Base-by-base conservation (phyloP, 495 filamentous ascomycete species). In the Hypoxylon fragiforme region DNA sequence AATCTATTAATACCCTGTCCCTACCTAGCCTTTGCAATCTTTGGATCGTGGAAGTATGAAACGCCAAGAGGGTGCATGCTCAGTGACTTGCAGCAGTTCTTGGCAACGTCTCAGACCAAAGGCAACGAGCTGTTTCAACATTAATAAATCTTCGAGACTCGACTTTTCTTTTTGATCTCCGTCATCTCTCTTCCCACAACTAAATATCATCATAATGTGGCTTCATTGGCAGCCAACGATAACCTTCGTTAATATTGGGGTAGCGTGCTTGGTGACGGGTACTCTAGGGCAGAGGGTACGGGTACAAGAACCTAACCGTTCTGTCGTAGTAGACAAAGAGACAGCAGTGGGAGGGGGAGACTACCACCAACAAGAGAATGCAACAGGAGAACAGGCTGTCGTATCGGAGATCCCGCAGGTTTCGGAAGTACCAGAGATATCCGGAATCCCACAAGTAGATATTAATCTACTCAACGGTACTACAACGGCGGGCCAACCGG, bases 391-490 rank as follows among this genome's bases (percentile, higher is more conserved):
- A 43, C 40, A 65, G 11, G 40, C 48, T 1, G 42, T 22, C 16
- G 22, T 13, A 37, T 41, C 54, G 34, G 40, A 34, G 35, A 60
- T 45, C 3, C 62, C 67, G 20, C 66, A 65, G 48, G 67, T 68
- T 44, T 42, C 51, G 7, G 32, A 47, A 9, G 37, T 47, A 16
- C 57, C 51, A 20, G 24, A 51, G 43, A 40, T 55, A 14, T 41
- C 59, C 12, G 50, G 21, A 34, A 68, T 49, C 7, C 65, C 69
- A 18, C 67, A 73, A 52, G 67, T 73, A 32, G 61, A 66, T 36
- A 67, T 74, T 41, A 67, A 67, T 50, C 52, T 41, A 53, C 54
- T 68, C 38, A 28, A 60, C 60, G 19, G 16, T 50, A 57, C 54
- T 12, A 24, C 47, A 22, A 40, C 52, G 44, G 60, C 14, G 7